These are phyloP conservation scores for Babesia gibsoni DNA, from an alignment of 169 alveolate genomes.

Conservation along the genomic window DNA sequence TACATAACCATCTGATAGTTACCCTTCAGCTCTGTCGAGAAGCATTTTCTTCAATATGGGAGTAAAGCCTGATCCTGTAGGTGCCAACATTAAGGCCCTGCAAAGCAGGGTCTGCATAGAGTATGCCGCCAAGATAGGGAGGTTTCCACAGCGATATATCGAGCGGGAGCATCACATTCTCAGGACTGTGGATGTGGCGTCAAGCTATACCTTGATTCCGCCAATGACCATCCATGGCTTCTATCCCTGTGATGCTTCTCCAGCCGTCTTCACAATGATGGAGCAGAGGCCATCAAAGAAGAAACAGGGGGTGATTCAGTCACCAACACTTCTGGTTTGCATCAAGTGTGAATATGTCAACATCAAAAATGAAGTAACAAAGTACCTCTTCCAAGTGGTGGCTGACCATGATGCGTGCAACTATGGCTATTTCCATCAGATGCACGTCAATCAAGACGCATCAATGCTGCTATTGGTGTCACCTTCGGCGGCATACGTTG, in stretches of 20 bases:
- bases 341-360: constrained; percentile 46
- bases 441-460: constrained; percentile 44
- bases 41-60: too few relatives aligned
- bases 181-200: not conserved
- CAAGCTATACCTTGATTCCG: constrained; percentile 3
- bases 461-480: constrained; percentile 27
- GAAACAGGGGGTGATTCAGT: constrained; percentile 3
- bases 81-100: constrained; percentile 4
- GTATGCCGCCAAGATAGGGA: constrained; percentile 9
- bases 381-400: constrained; percentile 32
- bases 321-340: constrained; percentile 10
- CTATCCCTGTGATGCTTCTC: constrained; percentile 20
- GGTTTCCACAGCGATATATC: not conserved
- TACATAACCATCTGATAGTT: too few relatives aligned
- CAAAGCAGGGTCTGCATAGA: constrained; percentile 13
- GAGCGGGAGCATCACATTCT: not conserved
- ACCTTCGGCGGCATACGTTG: constrained; percentile 18
- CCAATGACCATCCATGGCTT: not conserved
- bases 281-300: constrained; percentile 28
- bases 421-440: constrained; percentile 40
- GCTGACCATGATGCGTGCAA: constrained; percentile 33
- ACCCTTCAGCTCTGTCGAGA: too few relatives aligned
- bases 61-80: not conserved
- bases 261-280: constrained; percentile 48
- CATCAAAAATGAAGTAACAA: not conserved